Conservation (phyloP, 495 filamentous ascomycete species). For the Baudoinia panamericana region DNA sequence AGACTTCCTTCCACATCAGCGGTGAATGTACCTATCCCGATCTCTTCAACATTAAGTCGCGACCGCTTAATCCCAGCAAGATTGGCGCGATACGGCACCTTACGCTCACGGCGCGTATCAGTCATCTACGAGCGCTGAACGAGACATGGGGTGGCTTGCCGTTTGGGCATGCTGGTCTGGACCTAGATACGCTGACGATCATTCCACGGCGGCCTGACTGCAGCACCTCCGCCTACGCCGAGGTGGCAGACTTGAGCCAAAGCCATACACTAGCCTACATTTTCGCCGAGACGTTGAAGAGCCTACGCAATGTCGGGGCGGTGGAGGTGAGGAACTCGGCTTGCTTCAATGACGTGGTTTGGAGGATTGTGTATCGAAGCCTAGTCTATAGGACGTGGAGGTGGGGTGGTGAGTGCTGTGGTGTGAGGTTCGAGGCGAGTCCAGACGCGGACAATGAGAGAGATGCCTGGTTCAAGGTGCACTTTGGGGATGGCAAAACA, state of each 20-base stretch:
- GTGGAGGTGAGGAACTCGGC: conserved; percentile 17
- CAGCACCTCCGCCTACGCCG: conserved; percentile 10
- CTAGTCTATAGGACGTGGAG: conserved; percentile 17
- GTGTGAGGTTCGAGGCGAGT: conserved; percentile 13
- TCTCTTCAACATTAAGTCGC: conserved; percentile 1
- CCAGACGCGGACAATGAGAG: conserved; percentile 1
- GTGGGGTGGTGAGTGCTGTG: conserved; percentile 17
- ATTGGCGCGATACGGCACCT: conserved; percentile 15
- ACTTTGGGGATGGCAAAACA: background rate
- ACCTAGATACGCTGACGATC: conserved; percentile 16
- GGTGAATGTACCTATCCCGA: background rate
- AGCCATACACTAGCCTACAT: conserved; percentile 21
- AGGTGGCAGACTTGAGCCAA: conserved; percentile 19
- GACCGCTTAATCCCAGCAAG: conserved; percentile 2
- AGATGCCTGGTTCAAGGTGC: conserved; percentile 11
- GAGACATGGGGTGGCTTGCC: conserved; percentile 18
- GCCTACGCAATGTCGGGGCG: conserved; percentile 11
- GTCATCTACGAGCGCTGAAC: conserved; percentile 18
- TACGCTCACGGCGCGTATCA: conserved; percentile 14
- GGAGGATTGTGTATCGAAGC: conserved; percentile 15
- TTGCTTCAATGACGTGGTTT: conserved; percentile 15
- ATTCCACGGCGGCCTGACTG: conserved; percentile 14
- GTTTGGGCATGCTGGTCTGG: conserved; percentile 14
- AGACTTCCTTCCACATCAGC: conserved; percentile 16
- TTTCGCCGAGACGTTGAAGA: conserved; percentile 18